Percentiles rank a stretch among this genome's conserved stretches.
These are phyloP conservation scores for Vitis rupestris DNA, from an alignment of 164 flowering plant genomes.

Conservation along the genomic window DNA sequence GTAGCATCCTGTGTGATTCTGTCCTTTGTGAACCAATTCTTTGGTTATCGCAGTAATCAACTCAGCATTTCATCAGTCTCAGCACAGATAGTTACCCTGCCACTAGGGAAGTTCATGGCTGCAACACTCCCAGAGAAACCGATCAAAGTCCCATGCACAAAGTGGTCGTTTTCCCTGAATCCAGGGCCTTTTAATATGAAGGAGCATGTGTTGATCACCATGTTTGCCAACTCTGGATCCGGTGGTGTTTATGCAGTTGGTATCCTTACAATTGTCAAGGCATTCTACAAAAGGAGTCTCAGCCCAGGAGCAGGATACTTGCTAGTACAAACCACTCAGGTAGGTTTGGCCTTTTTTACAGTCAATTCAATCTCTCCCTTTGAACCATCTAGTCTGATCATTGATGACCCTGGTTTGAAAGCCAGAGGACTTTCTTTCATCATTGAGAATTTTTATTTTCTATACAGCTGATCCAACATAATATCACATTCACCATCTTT, in stretches of 20 bases:
- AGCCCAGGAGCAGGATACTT: conserved; percentile 36
- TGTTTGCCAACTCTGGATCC: conserved; percentile 45
- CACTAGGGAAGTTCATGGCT: conserved; percentile 65
- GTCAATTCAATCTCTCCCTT: not conserved
- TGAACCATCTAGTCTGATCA: not conserved
- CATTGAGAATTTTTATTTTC: too few relatives aligned
- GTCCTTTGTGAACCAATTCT: conserved; percentile 52
- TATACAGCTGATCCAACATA: too few relatives aligned
- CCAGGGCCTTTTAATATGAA: conserved; percentile 64
- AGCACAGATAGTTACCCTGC: conserved; percentile 50
- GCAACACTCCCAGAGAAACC: conserved; percentile 36
- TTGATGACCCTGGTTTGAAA: too few relatives aligned
- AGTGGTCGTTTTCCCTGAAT: conserved; percentile 47
- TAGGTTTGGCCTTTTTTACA: conserved; percentile 4
- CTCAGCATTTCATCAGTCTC: conserved; percentile 35
- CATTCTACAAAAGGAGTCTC: conserved; percentile 36
- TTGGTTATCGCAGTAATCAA: conserved; percentile 37
- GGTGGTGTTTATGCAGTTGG: conserved; percentile 29
- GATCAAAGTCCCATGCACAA: conserved; percentile 33
- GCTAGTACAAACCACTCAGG: conserved; percentile 47
- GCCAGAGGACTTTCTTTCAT: too few relatives aligned
- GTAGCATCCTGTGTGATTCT: conserved; percentile 31
- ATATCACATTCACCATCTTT: too few relatives aligned
- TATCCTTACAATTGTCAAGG: conserved; percentile 46
- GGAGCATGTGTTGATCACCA: conserved; percentile 59